Evolutionary conservation across 202 grass and related monocot genomes (phyloP), one percentile per base, ranked within the genome.

Genomic region (Sporobolus alterniflorus): DNA sequence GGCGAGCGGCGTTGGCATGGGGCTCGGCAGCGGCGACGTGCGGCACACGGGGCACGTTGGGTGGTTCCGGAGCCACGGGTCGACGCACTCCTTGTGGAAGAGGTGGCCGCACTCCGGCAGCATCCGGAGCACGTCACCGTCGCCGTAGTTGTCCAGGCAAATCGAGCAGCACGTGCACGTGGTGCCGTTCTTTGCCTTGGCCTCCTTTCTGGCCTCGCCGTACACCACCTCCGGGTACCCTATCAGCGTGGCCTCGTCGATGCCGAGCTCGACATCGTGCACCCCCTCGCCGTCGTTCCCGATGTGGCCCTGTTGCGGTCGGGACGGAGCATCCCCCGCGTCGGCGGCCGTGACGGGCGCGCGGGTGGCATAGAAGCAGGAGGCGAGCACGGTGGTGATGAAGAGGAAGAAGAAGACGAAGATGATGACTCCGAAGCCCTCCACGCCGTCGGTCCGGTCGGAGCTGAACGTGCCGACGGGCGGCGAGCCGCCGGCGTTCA

Each of bases 41-140:
- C 93, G 87, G 88, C 96, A 96, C 16, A 98, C 76, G 22, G 96
- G 96, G 88, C 96, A 98, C n/a, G 96, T 96, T 3, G 91, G 87
- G 59, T 85, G 90, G 20, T 86, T 74, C 77, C 77, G 85, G 61
- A 98, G 88, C 96, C 96, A 98, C 6, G 89, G 88, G 84, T 98
- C 93, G 41, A 98, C 83, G 73, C 96, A 98, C 74, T 83, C 80
- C 3, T 87, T 48, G 43, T 98, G 96, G 84, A 98, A 98, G 59
- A 94, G 78, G 77, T 98, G 96, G 6, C 91, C 80, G 65, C 91
- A 98, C 48, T 98, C 93, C 9, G 93, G 96, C 81, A 98, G 84
- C 84, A 67, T 88, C 34, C 96, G 89, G 29, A 98, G 87, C 49
- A 93, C 76, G 75, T 98, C 96, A 12, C 78, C 79, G 84, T 96